Evolutionary conservation across 2,329 filamentous ascomycete genomes (phyloP), one percentile per base, ranked within the genome.

Genomic region (Huntiella omanensis): DNA sequence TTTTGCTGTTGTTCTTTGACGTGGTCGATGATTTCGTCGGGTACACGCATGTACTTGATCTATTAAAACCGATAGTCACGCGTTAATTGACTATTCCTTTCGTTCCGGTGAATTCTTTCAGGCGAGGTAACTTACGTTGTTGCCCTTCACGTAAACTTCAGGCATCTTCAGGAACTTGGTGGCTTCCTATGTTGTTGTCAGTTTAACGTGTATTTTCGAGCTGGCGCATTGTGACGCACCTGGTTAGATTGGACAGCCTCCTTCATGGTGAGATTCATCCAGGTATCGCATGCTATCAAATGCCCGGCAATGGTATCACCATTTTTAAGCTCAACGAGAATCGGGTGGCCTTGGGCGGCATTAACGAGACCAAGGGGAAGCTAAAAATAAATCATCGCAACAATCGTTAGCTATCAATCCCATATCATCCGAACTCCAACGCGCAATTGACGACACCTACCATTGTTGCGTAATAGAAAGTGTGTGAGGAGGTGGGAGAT

Each of bases 251-350:
- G 88, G 33, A 96, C 84, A 16, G 98, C 92, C 62, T 96, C 91
- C 63, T 91, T 93, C 54, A 98, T 66, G 2, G 88, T 96, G 55
- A 98, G 68, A 66, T 98, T 98, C 91, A 98, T 98, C 86, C 91
- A 98, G 42, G 88, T 98, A 63, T 98, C 91, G 76, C 88, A 98
- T 62, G 81, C 85, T 62, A 95, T 82, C 50, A 98, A 70, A 59
- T 95, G 86, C 52, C 91, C 91, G 65, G 96, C 98, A 51, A 98
- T 74, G 0, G 91, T 96, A 65, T 98, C 87, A 66, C 87, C 87
- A 59, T 88, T 93, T 71, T 95, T 95, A 54, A 95, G 80, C 69
- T 95, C 87, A 54, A 95, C 87, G 48, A 94, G 80, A 82, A 95
- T 96, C 3, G 91, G 88, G 61, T 95, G 85, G 71, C 91, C 91